A percentile compares a stretch with the other conserved stretches of the same genome.
These are phyloP conservation scores for Debaryomyces udenii DNA, from an alignment of 1,139 yeast species.

Conservation along the genomic window DNA sequence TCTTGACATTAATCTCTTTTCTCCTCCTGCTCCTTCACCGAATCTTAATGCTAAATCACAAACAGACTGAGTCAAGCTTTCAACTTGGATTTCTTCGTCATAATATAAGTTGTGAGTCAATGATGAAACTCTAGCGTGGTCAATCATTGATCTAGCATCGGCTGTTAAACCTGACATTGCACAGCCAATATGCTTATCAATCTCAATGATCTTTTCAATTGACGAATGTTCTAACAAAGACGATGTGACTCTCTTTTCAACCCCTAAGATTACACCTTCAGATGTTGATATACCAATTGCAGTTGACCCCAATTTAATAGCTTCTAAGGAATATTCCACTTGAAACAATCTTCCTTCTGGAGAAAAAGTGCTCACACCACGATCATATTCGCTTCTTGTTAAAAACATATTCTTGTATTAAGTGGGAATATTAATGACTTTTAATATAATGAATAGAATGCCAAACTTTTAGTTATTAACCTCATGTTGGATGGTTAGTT, in stretches of 20 bases:
- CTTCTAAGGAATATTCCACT: slow-evolving; percentile 97
- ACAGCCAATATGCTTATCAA: slow-evolving; percentile 93
- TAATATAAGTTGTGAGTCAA: slow-evolving; percentile 87
- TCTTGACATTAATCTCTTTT: slow-evolving; percentile 95
- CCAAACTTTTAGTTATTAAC: neutral
- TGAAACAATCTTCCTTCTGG: slow-evolving; percentile 99
- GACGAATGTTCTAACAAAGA: slow-evolving; percentile 88
- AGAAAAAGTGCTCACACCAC: slow-evolving; percentile 97
- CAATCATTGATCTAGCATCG: slow-evolving; percentile 98
- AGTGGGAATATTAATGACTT: slow-evolving; percentile 3
- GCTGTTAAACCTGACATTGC: slow-evolving; percentile 99
- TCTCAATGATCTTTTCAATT: slow-evolving; percentile 94
- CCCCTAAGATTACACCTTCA: slow-evolving; percentile 95
- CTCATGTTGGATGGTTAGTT: slow-evolving; percentile 23
- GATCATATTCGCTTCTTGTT: slow-evolving; percentile 98
- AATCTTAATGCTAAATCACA: slow-evolving; percentile 96
- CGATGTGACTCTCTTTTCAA: slow-evolving; percentile 95
- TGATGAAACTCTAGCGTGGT: slow-evolving; percentile 94
- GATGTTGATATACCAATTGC: slow-evolving; percentile 98
- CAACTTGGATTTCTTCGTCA: slow-evolving; percentile 91
- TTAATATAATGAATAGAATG: slow-evolving; percentile 3
- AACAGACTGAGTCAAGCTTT: slow-evolving; percentile 92
- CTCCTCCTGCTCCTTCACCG: slow-evolving; percentile 98
- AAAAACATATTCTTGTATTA: slow-evolving; percentile 65
- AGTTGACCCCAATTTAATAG: slow-evolving; percentile 94